These are phyloP conservation scores for Candida peoriensis DNA, from an alignment of 805 yeast species.

Conservation along the genomic window DNA sequence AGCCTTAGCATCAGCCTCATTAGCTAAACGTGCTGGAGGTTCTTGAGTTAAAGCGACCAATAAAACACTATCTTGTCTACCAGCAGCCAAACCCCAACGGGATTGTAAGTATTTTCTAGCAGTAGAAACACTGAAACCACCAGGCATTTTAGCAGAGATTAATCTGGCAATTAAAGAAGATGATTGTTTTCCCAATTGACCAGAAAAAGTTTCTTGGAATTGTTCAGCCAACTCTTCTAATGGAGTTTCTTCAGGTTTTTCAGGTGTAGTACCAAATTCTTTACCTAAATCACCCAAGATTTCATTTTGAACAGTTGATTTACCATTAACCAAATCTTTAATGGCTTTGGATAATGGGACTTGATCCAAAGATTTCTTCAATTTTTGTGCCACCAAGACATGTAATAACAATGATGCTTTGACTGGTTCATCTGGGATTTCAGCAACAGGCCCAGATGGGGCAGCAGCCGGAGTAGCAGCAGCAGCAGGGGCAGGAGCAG, in stretches of 20 bases:
- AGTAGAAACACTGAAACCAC: conserved; percentile 91
- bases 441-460: conserved; percentile 75
- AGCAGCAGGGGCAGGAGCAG: conserved; percentile 54
- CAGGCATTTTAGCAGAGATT: conserved; percentile 98
- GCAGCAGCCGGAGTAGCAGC: conserved; percentile 59
- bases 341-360: conserved; percentile 88
- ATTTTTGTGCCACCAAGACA: conserved; percentile 89
- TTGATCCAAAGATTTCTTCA: conserved; percentile 85
- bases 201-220: conserved; percentile 86
- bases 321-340: conserved; percentile 97
- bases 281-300: conserved; percentile 97
- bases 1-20: conserved; percentile 86
- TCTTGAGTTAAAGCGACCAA: conserved; percentile 81
- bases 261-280: conserved; percentile 97
- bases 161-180: conserved; percentile 83
- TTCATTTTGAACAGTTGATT: conserved; percentile 97
- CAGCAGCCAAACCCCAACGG: conserved; percentile 88
- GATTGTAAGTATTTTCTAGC: conserved; percentile 91
- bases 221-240: conserved; percentile 91
- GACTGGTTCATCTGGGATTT: conserved; percentile 85
- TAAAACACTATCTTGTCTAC: conserved; percentile 91
- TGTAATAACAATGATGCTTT: conserved; percentile 79
- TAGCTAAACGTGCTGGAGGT: conserved; percentile 83
- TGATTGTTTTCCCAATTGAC: conserved; percentile 91
- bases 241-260: conserved; percentile 98